Conservation (phyloP, 176 grass and related monocot genomes). For the Aegilops longissima region DNA sequence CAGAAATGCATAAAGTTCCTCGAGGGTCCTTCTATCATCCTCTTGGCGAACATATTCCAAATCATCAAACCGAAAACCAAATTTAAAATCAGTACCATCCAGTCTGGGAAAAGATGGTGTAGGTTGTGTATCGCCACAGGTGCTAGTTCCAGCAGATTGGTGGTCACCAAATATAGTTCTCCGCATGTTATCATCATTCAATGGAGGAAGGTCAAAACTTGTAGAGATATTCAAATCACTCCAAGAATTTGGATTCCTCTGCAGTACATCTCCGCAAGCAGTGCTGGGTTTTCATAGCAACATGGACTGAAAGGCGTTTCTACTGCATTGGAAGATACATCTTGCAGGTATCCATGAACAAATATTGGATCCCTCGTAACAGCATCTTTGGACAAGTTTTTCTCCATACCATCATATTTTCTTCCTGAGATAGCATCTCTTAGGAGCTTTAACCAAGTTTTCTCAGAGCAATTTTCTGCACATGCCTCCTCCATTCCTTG, state of each 20-base stretch:
- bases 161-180: slow-evolving; percentile 62
- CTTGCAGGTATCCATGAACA: background rate
- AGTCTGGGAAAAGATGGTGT: slow-evolving; percentile 31
- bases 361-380: slow-evolving; percentile 17
- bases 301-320: slow-evolving; percentile 38
- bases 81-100: slow-evolving; percentile 79
- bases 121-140: slow-evolving; percentile 10
- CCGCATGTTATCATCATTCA: slow-evolving; percentile 77
- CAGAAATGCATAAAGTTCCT: slow-evolving; percentile 66
- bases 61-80: slow-evolving; percentile 66
- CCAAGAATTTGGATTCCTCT: slow-evolving; percentile 56
- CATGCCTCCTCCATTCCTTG: slow-evolving; percentile 26
- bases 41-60: slow-evolving; percentile 49
- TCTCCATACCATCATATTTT: slow-evolving; percentile 27
- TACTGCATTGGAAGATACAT: slow-evolving; percentile 26
- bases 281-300: slow-evolving; percentile 59
- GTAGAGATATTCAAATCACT: slow-evolving; percentile 78
- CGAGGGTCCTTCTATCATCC: slow-evolving; percentile 63
- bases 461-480: slow-evolving; percentile 33
- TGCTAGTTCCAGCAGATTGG: slow-evolving; percentile 38
- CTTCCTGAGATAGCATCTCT: slow-evolving; percentile 52
- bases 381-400: slow-evolving; percentile 31
- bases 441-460: slow-evolving; percentile 76
- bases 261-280: slow-evolving; percentile 56
- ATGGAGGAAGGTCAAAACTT: slow-evolving; percentile 69